Conservation (phyloP, 2,329 filamentous ascomycete species). For the Capronia epimyces region DNA sequence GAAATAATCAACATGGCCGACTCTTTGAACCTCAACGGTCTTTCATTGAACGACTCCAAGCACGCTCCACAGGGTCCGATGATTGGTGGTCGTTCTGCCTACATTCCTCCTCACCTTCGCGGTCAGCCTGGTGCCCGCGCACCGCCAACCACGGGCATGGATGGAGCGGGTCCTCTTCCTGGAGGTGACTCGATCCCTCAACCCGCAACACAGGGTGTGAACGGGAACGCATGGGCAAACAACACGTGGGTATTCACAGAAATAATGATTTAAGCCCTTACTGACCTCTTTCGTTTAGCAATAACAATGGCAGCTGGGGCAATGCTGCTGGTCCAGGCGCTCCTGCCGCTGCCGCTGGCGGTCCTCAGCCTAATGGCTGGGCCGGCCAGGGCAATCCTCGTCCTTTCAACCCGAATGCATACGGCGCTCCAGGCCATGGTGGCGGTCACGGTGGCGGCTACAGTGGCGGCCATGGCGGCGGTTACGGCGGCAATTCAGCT, state of each 20-base stretch:
- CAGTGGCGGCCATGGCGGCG: slow-evolving; percentile 42
- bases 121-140: slow-evolving; percentile 31
- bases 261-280: too few relatives aligned
- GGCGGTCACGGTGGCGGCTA: slow-evolving; percentile 31
- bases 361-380: slow-evolving; percentile 30
- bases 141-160: slow-evolving; percentile 34
- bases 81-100: slow-evolving; percentile 48
- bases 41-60: slow-evolving; percentile 58
- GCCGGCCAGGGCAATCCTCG: slow-evolving; percentile 35
- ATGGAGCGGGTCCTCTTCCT: slow-evolving; percentile 35
- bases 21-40: slow-evolving; percentile 53
- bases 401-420: slow-evolving; percentile 56
- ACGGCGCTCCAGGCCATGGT: slow-evolving; percentile 49
- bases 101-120: slow-evolving; percentile 62
- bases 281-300: slow-evolving; percentile 4
- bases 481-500: slow-evolving; percentile 51
- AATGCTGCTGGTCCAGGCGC: slow-evolving; percentile 39
- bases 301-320: slow-evolving; percentile 42
- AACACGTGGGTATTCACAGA: slow-evolving; percentile 19
- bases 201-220: slow-evolving; percentile 29
- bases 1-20: slow-evolving; percentile 42
- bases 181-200: slow-evolving; percentile 29
- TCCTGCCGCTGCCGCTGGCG: slow-evolving; percentile 39
- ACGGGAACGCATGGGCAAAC: slow-evolving; percentile 35
- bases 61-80: slow-evolving; percentile 44